Base-by-base conservation (phyloP, 768 basidiomycete species). In the Fomitopsis pulvina region DNA sequence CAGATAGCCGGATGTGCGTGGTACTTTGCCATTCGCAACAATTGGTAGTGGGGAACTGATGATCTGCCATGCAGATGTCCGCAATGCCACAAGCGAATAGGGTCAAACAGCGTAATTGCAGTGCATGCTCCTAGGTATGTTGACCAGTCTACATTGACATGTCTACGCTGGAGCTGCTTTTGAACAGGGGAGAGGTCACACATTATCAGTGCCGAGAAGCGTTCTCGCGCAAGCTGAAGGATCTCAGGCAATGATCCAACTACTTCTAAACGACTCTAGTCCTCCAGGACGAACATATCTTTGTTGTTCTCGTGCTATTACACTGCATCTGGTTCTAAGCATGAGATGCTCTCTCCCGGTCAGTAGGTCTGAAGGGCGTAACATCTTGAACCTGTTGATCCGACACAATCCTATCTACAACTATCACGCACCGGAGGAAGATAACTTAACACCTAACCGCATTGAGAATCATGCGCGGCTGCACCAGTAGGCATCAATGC, bases 141-240 rank as follows among this genome's bases (percentile, higher is more conserved):
- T 47, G 18, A 2, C 25, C 6, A 45, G 26, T 7, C 20, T 14
- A 14, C n/a, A n/a, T n/a, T 2, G 12, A 29, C 22, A 32, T 38
- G 14, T 21, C 37, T 24, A 16, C 10, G 24, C 41, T 14, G 44
- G 10, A 42, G 6, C 12, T 21, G 22, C 3, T 48, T 26, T 51
- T 50, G 45, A 55, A 29, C 58, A 96, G 93, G 43, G 94, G 94
- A 8, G 92, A 95, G 68, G 94, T 96, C 2, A 98, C 93, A 0
- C 95, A 97, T 67, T 93, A 94, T 64, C 89, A 95, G 54, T 98
- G 94, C 63, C 85, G 92, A 24, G 94, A 96, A 62, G 75, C 77
- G 0, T 96, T 92, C 62, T 71, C 88, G 9, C 70, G 66, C 43
- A 76, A 69, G 50, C 59, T 85, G 47, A 74, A 73, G 40, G 75